A percentile compares a stretch with the other conserved stretches of the same genome.
Conservation (phyloP, 2,329 filamentous ascomycete species). For the Penicillium sp. region DNA sequence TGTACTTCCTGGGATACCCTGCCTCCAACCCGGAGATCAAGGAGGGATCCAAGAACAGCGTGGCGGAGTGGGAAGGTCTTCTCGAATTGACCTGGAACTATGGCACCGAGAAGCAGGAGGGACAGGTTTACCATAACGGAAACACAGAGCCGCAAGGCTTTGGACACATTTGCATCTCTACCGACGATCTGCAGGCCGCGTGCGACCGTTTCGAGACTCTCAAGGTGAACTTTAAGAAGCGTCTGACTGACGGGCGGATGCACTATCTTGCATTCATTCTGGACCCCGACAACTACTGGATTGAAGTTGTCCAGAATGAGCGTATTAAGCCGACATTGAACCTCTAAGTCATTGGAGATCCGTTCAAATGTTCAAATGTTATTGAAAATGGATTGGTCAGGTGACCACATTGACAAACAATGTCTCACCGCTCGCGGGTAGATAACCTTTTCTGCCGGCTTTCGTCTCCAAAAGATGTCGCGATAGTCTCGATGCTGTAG, state of each 20-base stretch:
- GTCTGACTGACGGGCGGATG: constrained; percentile 86
- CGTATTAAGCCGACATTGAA: constrained; percentile 45
- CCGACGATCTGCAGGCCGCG: constrained; percentile 86
- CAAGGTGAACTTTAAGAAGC: constrained; percentile 90
- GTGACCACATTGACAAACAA: too few relatives aligned
- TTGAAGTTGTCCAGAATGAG: constrained; percentile 72
- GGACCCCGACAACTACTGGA: constrained; percentile 86
- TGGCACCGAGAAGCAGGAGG: constrained; percentile 73
- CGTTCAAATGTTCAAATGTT: too few relatives aligned
- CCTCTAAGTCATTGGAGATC: too few relatives aligned
- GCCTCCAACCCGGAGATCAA: constrained; percentile 57
- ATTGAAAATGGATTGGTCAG: too few relatives aligned
- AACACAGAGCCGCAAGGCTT: constrained; percentile 92
- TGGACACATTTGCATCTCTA: constrained; percentile 84
- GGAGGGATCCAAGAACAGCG: constrained; percentile 55
- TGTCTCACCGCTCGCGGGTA: too few relatives aligned
- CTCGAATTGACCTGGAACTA: constrained; percentile 88
- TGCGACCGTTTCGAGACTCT: constrained; percentile 82
- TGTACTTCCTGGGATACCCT: constrained; percentile 89
- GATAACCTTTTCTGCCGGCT: too few relatives aligned
- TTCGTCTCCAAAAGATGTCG: too few relatives aligned
- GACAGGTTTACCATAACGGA: constrained; percentile 87
- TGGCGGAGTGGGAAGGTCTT: constrained; percentile 74
- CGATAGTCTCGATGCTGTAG: too few relatives aligned
- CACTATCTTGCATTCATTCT: constrained; percentile 91